phyloP scores from a whole-genome alignment of 306 rosid species.

The Glycine tomentella region DNA sequence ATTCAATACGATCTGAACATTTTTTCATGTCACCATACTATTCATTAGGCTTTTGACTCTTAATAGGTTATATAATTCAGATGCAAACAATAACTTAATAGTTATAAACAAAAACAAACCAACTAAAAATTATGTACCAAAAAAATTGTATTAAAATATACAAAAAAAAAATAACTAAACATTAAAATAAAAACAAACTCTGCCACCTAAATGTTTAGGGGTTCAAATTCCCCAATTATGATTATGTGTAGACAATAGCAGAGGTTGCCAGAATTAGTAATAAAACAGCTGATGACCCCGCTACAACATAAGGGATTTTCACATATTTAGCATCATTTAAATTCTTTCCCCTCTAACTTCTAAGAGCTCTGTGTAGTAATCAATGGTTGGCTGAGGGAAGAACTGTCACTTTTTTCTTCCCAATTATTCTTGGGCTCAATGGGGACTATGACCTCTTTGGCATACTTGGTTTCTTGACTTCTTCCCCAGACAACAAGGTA shows the following conservation, averaged over 20 bases:
- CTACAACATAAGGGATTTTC: background rate
- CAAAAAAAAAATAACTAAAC: no score
- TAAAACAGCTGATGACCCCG: constrained; percentile 23
- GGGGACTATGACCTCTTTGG: constrained; percentile 40
- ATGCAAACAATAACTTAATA: no score
- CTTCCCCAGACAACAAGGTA: constrained; percentile 76
- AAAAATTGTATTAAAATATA: no score
- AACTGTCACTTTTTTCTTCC: constrained; percentile 37
- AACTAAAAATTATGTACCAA: no score
- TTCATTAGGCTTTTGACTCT: no score
- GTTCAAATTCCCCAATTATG: background rate
- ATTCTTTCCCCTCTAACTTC: background rate
- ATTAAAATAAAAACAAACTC: no score
- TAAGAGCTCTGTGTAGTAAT: constrained; percentile 42
- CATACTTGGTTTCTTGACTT: constrained; percentile 57
- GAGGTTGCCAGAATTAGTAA: background rate
- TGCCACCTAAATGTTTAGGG: background rate
- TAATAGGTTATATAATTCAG: no score
- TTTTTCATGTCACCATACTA: no score
- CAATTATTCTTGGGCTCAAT: constrained; percentile 25
- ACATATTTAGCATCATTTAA: no score
- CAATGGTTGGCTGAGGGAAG: constrained; percentile 55
- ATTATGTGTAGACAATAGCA: background rate
- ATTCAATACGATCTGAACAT: no score
- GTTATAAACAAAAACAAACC: no score